Percentiles rank a stretch among this genome's conserved stretches.
These are phyloP conservation scores for Neofusicoccum sp. DNA, from an alignment of 2,329 filamentous ascomycete species.

Conservation along the genomic window DNA sequence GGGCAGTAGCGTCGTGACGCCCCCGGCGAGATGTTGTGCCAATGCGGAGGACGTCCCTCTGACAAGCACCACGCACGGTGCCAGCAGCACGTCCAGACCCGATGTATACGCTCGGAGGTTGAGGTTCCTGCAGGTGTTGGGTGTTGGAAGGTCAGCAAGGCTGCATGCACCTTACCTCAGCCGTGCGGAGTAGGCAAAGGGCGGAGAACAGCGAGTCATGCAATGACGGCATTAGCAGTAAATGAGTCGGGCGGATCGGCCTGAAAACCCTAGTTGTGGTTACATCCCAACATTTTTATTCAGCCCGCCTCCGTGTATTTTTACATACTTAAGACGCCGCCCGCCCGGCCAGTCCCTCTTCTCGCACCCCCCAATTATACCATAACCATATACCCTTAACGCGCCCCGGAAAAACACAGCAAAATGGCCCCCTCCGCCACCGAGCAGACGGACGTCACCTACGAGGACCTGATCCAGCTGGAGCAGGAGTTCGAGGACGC, in stretches of 20 bases:
- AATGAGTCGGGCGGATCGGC: constrained; percentile 6
- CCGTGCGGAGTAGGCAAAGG: constrained; percentile 1
- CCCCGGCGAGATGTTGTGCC: no score
- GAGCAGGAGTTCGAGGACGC: constrained; percentile 82
- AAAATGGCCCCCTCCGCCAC: constrained; percentile 13
- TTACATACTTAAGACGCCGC: constrained; percentile 1
- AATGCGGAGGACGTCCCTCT: no score
- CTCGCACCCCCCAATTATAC: not conserved
- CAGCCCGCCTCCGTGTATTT: not conserved
- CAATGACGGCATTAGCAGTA: constrained; percentile 2
- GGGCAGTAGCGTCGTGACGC: no score
- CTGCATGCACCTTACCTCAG: not conserved
- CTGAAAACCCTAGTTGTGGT: constrained; percentile 17
- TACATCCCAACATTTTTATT: constrained; percentile 20
- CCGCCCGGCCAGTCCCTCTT: not conserved
- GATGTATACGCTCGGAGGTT: no score
- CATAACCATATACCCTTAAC: not conserved
- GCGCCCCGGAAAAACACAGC: not conserved
- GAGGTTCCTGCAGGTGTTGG: no score
- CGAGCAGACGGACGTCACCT: constrained; percentile 48
- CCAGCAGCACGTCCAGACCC: no score
- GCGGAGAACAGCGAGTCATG: not conserved
- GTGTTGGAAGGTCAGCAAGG: not conserved
- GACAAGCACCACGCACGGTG: no score
- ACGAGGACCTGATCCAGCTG: constrained; percentile 75